Conservation (phyloP, 495 filamentous ascomycete genomes). For the Echria macrotheca region DNA sequence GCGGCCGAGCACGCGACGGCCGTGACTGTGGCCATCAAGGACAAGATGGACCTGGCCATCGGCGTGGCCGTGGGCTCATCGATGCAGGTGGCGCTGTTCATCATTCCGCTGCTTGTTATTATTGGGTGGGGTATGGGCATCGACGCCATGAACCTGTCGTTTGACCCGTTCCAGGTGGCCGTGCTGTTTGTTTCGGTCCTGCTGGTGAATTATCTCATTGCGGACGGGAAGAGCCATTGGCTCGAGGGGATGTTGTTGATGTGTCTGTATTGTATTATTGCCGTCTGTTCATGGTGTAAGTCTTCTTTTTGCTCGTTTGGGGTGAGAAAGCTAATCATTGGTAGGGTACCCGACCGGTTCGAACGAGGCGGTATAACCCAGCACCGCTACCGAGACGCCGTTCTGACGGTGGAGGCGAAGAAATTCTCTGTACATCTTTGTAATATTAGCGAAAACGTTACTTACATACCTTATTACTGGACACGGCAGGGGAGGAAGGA, state of each 20-base stretch:
- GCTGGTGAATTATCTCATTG: constrained; percentile 78
- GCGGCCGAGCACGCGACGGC: constrained; percentile 85
- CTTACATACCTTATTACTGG: no score
- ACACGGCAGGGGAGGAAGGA: no score
- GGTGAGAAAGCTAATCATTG: background rate
- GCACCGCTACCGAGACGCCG: no score
- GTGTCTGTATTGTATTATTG: constrained; percentile 71
- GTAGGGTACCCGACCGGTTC: constrained; percentile 10
- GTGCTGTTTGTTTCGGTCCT: constrained; percentile 74
- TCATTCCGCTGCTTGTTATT: constrained; percentile 72
- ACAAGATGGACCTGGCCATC: constrained; percentile 86
- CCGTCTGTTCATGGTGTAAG: constrained; percentile 50
- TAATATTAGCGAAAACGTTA: no score
- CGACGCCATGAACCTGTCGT: constrained; percentile 64
- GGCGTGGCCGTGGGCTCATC: constrained; percentile 78
- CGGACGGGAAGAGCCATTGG: constrained; percentile 57
- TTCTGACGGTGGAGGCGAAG: no score
- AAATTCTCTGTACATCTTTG: no score
- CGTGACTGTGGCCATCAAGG: constrained; percentile 79
- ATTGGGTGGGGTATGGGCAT: constrained; percentile 76
- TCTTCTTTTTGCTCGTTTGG: background rate
- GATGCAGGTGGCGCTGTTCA: constrained; percentile 80
- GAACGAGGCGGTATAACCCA: no score
- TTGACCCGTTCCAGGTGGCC: constrained; percentile 77
- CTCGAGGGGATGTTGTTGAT: constrained; percentile 72